Base-by-base conservation (phyloP, 2,329 filamentous ascomycete genomes). In the Trichothecium sympodiale region DNA sequence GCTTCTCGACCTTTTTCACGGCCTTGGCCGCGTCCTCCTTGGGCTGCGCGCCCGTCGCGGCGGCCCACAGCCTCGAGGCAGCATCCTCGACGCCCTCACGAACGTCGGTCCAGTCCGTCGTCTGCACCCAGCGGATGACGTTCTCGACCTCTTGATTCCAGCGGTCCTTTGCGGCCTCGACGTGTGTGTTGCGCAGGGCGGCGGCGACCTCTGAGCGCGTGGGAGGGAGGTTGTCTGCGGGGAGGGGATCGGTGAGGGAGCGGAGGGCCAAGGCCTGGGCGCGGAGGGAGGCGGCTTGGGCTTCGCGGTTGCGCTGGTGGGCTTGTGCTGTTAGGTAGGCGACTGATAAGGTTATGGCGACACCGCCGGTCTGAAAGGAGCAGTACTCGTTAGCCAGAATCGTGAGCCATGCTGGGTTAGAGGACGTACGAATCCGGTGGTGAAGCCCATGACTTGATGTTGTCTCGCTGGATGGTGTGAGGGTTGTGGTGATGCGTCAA, bases 71-170 rank as follows among this genome's bases (percentile, higher is more conserved):
- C n/a, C 60, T 52, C 8, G 58, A 58, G 27, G 64, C 54, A 23
- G 57, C 53, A 12, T 60, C 61, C 53, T 80, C 77, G 44, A 76
- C 58, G 3, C 61, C 64, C 43, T 80, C 72, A 36, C 77, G 68
- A 36, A 78, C 67, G 35, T 67, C 67, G 33, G 64, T 59, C 80
- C 79, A 85, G 54, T 82, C 73, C 41, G 71, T 76, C 25, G 60
- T 67, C 57, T 86, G 75, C 38, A 75, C 71, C 68, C 74, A 80
- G 39, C 65, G 67, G 37, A 82, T 79, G 35, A 79, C 68, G 41
- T 67, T 65, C 54, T 80, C 71, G 26, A 89, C 58, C 57, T 89
- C 83, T 34, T 69, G 58, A 55, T 91, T 89, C 83, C 83, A 89
- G 41, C 74, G 66, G 49, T 83, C 79, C 63, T 89, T 89, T 47